These are phyloP conservation scores for Paracorniculantispora psalliotae DNA, from an alignment of 2,329 filamentous ascomycete species.

Conservation along the genomic window DNA sequence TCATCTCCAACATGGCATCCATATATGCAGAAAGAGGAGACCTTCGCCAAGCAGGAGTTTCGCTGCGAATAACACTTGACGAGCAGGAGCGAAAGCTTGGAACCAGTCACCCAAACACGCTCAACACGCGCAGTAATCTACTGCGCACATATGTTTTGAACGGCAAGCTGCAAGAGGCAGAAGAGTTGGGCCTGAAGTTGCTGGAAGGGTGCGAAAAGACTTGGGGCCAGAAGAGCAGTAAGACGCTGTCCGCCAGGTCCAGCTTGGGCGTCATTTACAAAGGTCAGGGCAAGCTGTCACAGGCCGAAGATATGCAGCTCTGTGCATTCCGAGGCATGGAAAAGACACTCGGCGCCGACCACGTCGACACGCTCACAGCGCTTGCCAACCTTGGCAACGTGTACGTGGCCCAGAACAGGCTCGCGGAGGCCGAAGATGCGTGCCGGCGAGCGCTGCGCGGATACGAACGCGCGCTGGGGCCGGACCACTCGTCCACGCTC, in stretches of 20 bases:
- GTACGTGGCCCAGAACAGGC: not conserved
- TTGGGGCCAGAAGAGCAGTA: not conserved
- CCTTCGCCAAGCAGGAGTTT: not conserved
- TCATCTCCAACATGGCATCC: not conserved
- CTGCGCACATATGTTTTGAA: slow-evolving; percentile 19
- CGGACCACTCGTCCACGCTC: not conserved
- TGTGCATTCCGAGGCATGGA: not conserved
- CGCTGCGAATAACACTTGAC: not conserved
- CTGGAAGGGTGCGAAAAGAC: not conserved
- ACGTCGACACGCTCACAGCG: not conserved
- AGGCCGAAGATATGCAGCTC: not conserved
- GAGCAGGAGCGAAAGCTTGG: slow-evolving; percentile 19
- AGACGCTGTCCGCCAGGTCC: not conserved
- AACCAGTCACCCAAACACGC: not conserved
- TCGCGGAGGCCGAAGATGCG: slow-evolving; percentile 14
- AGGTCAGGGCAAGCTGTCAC: not conserved
- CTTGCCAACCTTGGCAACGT: not conserved
- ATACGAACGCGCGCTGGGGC: not conserved
- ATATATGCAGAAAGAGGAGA: not conserved
- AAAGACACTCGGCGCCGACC: not conserved
- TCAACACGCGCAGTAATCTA: slow-evolving; percentile 13
- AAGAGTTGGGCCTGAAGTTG: not conserved
- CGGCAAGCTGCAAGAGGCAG: slow-evolving; percentile 22
- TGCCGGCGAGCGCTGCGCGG: not conserved
- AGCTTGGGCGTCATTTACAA: not conserved